A percentile compares a stretch with the other conserved stretches of the same genome.
Evolutionary conservation across 257 asterid genomes (phyloP).

Genomic region (Plantago ovata): DNA sequence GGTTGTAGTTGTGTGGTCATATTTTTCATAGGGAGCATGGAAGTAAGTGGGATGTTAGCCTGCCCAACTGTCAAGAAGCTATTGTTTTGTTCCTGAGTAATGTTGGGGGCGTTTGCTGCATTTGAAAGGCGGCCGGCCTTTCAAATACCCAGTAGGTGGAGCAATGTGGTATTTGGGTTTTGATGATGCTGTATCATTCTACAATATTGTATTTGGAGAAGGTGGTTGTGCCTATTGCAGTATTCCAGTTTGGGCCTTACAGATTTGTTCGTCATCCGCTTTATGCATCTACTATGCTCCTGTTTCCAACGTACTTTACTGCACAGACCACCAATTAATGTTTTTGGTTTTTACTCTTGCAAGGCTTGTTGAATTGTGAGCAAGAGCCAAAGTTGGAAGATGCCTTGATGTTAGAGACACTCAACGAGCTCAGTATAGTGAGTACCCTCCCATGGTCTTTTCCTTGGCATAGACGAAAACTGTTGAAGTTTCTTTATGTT

Average conservation of each 20-base stretch:
- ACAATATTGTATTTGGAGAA: slow-evolving; percentile 82
- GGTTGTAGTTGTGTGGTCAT: slow-evolving; percentile 86
- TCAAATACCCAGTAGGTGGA: slow-evolving; percentile 78
- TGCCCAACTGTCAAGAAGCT: slow-evolving; percentile 68
- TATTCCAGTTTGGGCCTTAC: slow-evolving; percentile 91
- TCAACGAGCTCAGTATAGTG: slow-evolving; percentile 64
- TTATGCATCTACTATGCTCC: slow-evolving; percentile 86
- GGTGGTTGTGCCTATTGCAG: slow-evolving; percentile 91
- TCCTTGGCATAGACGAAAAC: no score
- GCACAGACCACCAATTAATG: slow-evolving; percentile 85
- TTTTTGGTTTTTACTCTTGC: slow-evolving; percentile 34
- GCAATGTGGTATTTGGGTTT: slow-evolving; percentile 55
- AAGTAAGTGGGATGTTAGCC: slow-evolving; percentile 65
- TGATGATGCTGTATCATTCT: slow-evolving; percentile 80
- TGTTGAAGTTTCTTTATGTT: no score
- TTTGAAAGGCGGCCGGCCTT: slow-evolving; percentile 82
- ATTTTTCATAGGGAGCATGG: slow-evolving; percentile 63
- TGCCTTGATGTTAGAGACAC: slow-evolving; percentile 61
- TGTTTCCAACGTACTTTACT: slow-evolving; percentile 64
- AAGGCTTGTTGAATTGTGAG: slow-evolving; percentile 64
- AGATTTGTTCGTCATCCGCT: slow-evolving; percentile 90
- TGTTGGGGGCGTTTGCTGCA: slow-evolving; percentile 78
- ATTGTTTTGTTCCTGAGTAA: slow-evolving; percentile 56
- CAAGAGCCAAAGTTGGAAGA: slow-evolving; percentile 79
- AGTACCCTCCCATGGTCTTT: no score